A percentile compares a stretch with the other conserved stretches of the same genome.
phyloP scores from a whole-genome alignment of 2,329 filamentous ascomycete species.

The Pseudocercospora vitis region DNA sequence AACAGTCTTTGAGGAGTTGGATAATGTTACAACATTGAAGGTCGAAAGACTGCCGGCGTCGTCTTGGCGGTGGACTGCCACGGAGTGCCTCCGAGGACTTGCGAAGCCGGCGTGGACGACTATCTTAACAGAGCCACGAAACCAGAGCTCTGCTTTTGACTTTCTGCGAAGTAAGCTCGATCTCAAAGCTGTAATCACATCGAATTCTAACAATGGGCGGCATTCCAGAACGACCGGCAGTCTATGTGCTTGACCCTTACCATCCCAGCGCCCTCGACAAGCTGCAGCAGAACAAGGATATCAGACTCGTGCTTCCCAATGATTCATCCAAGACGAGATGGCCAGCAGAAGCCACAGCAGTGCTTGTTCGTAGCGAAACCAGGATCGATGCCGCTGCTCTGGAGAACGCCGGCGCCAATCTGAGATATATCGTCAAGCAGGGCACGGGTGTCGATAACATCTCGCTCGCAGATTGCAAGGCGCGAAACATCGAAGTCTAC shows the following conservation, averaged over 20 bases:
- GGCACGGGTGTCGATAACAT: constrained; percentile 51
- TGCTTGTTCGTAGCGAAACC: constrained; percentile 33
- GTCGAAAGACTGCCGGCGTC: too few relatives aligned
- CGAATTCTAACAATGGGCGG: constrained; percentile 15
- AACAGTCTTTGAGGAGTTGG: too few relatives aligned
- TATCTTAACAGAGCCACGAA: not conserved
- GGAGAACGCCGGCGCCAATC: constrained; percentile 32
- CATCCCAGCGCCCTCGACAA: constrained; percentile 32
- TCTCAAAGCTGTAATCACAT: constrained; percentile 12
- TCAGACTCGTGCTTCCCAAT: constrained; percentile 27
- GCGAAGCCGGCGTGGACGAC: not conserved
- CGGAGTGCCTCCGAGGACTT: not conserved
- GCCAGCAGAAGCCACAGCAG: constrained; percentile 26
- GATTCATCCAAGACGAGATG: constrained; percentile 23
- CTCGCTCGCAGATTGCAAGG: constrained; percentile 47
- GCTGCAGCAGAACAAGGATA: constrained; percentile 17
- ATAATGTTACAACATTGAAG: too few relatives aligned
- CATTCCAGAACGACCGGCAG: constrained; percentile 3
- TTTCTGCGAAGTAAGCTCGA: not conserved
- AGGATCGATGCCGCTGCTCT: constrained; percentile 28
- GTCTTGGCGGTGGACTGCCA: too few relatives aligned
- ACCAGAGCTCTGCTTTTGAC: not conserved
- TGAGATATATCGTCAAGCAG: constrained; percentile 48
- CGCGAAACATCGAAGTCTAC: constrained; percentile 47
- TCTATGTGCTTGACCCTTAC: constrained; percentile 34